Percentiles rank a stretch among this genome's conserved stretches.
phyloP scores from a whole-genome alignment of 306 rosid species.

The Malus orientalis region DNA sequence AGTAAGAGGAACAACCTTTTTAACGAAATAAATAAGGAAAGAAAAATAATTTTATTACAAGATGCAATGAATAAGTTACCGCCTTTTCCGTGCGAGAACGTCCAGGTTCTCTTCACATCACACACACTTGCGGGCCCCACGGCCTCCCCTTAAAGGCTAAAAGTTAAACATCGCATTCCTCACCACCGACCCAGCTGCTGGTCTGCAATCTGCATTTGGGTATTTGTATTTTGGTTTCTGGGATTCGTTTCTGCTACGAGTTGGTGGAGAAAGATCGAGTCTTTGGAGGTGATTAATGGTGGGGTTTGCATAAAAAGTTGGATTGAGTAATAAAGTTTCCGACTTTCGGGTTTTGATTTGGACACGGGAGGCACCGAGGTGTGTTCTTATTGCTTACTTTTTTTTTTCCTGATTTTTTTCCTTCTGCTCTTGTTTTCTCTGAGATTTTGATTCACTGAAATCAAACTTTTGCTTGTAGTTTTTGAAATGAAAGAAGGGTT shows the following conservation, averaged over 20 bases:
- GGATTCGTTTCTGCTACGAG: neutral
- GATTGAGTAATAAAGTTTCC: neutral
- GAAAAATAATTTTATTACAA: neutral
- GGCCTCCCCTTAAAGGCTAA: neutral
- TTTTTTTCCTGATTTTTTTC: neutral
- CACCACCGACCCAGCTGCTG: neutral
- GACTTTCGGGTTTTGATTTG: neutral
- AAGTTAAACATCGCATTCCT: neutral
- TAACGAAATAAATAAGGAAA: neutral
- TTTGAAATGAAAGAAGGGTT: neutral
- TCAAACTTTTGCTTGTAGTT: neutral
- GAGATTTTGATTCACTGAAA: neutral
- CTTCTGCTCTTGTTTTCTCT: neutral
- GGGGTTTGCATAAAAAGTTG: neutral
- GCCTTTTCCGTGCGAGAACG: neutral
- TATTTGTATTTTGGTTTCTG: neutral
- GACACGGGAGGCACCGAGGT: neutral
- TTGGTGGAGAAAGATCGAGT: neutral
- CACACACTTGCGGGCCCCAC: slow-evolving; percentile 29
- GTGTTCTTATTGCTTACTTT: neutral
- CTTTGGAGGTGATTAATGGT: neutral
- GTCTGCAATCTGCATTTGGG: neutral
- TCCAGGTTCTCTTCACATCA: slow-evolving; percentile 54
- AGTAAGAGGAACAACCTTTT: too few species aligned
- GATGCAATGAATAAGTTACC: neutral